Evolutionary conservation across 2,329 filamentous ascomycete genomes (phyloP), one percentile per base, ranked within the genome.

Genomic region (Ascochyta lentis): DNA sequence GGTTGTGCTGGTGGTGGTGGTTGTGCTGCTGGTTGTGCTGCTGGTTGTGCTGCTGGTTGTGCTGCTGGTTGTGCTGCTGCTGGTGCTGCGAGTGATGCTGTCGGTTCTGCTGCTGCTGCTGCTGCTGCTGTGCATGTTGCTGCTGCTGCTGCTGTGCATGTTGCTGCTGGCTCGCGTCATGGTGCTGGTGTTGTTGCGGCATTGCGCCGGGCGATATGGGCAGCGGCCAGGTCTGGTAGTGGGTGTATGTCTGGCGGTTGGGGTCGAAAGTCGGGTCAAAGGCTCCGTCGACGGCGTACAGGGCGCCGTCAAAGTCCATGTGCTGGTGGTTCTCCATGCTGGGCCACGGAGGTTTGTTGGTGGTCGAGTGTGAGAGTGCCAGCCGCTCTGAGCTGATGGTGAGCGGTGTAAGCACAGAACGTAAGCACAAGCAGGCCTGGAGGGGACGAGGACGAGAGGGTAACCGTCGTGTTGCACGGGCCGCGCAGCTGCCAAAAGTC

Each of bases 301-400:
- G 60, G 60, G 66, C 54, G 59, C 64, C 62, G 62, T 78, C 76
- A 58, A 77, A 63, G 60, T 72, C 67, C 62, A 75, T 65, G 67
- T 77, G 73, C 54, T 66, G 66, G 22, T 56, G 53, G 68, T 77
- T 72, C 63, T 80, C 78, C 79, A 81, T 81, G 66, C 68, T 64
- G 59, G 61, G 49, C 59, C 58, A 61, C 61, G 59, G 64, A 58
- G 63, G 47, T 40, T 52, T 60, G 58, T 64, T 60, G 58, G 59
- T 61, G 59, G 56, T 64, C 59, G 63, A 67, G 65, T 51, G 54
- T 60, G 57, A 33, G 48, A 35, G 38, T 54, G 51, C 63, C 71
- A 73, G 72, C 69, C 68, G 70, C 70, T 67, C 64, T 65, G 69
- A 69, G 68, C 69, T 72, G 69, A 68, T 67, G 61, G 59, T 59